These are phyloP conservation scores for Penicillium steckii DNA, from an alignment of 495 filamentous ascomycete genomes.

Conservation along the genomic window DNA sequence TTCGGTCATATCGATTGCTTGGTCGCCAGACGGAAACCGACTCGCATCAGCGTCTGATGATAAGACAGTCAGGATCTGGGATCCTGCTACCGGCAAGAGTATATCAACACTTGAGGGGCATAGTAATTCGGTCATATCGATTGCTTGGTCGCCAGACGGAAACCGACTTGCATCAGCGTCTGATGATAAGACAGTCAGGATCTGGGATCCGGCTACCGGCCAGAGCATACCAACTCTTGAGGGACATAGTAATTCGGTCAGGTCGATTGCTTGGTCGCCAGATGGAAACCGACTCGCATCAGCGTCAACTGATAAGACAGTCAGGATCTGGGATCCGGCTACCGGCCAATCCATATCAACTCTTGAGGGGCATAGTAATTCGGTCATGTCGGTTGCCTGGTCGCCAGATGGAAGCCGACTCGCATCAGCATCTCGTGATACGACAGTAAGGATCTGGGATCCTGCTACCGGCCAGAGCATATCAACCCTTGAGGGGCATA, in stretches of 20 bases:
- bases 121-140: background rate
- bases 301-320: conserved; percentile 4
- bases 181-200: conserved; percentile 25
- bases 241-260: conserved; percentile 18
- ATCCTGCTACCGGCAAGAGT: background rate
- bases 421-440: background rate
- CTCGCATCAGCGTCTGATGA: background rate
- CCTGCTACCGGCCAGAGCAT: background rate
- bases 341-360: background rate
- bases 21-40: background rate
- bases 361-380: background rate
- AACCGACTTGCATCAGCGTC: conserved; percentile 30
- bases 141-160: background rate
- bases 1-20: background rate
- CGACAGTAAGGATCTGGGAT: background rate
- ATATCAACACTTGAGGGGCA: conserved; percentile 1
- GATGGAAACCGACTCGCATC: conserved; percentile 6
- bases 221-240: conserved; percentile 15
- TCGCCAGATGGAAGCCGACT: background rate
- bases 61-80: background rate
- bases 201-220: conserved; percentile 25
- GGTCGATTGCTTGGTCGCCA: conserved; percentile 20
- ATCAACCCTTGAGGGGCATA: background rate
- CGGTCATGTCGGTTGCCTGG: background rate
- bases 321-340: background rate